Percentiles rank a stretch among this genome's conserved stretches.
These are phyloP conservation scores for Cladosporium cucumerinum DNA, from an alignment of 2,329 filamentous ascomycete species.

Conservation along the genomic window DNA sequence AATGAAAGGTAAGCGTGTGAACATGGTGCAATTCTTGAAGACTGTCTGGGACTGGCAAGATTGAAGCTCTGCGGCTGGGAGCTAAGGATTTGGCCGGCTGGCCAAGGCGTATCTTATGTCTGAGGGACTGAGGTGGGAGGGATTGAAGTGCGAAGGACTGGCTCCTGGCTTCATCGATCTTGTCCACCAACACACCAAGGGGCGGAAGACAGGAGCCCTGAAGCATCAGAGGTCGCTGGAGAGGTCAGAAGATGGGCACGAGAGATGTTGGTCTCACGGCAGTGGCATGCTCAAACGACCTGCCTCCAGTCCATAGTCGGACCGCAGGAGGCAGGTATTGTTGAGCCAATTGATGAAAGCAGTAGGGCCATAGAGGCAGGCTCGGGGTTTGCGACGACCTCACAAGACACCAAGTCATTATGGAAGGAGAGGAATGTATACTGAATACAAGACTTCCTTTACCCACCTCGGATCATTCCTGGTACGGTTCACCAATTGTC, in stretches of 20 bases:
- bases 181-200: neutral
- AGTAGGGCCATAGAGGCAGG: neutral
- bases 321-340: neutral
- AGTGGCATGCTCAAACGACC: neutral
- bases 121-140: neutral
- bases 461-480: neutral
- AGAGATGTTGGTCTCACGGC: neutral
- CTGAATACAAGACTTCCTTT: neutral
- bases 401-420: neutral
- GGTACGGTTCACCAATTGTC: neutral
- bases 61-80: conserved; percentile 30
- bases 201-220: neutral
- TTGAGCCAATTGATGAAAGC: neutral
- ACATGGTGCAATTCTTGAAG: conserved; percentile 90
- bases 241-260: neutral
- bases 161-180: neutral
- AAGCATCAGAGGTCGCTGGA: neutral
- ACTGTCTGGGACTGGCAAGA: conserved; percentile 98
- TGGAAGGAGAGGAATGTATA: neutral
- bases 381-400: neutral
- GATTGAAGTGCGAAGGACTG: neutral
- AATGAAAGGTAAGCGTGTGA: conserved; percentile 93
- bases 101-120: neutral
- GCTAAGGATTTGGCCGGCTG: neutral
- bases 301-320: neutral